Percentiles rank a stretch among this genome's conserved stretches.
Evolutionary conservation across 495 filamentous ascomycete species (phyloP).

Genomic region (Penicillium subrubescens): DNA sequence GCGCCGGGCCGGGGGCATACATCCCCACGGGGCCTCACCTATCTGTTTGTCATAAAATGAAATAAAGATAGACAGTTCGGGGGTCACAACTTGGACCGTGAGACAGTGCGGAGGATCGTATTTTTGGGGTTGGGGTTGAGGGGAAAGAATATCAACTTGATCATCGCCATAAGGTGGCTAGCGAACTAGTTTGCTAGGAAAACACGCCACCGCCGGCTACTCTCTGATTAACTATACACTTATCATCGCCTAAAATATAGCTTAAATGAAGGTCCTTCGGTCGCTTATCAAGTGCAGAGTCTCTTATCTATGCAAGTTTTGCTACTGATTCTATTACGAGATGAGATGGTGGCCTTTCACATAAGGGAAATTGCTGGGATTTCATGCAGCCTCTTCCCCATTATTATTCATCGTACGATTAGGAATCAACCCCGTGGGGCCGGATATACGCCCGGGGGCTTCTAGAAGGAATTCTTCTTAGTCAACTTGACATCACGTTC

Average conservation of each 20-base stretch:
- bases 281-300: not conserved
- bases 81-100: not conserved
- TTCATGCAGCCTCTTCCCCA: too few species aligned
- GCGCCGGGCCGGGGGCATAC: not conserved
- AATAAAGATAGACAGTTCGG: not conserved
- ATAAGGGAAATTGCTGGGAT: not conserved
- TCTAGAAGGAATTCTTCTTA: slow-evolving; percentile 1
- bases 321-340: not conserved
- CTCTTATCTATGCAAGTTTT: not conserved
- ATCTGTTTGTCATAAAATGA: slow-evolving; percentile 4
- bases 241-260: not conserved
- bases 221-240: not conserved
- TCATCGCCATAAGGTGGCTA: not conserved
- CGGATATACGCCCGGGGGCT: not conserved
- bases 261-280: not conserved
- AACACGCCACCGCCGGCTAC: not conserved
- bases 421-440: not conserved
- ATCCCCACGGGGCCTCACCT: slow-evolving; percentile 3
- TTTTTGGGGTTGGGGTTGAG: not conserved
- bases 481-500: not conserved
- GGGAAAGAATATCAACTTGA: not conserved
- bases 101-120: not conserved
- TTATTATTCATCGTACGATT: not conserved
- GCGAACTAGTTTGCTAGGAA: not conserved
- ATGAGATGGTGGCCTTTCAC: not conserved